Percentiles rank a stretch among this genome's conserved stretches.
Evolutionary conservation across 768 basidiomycete species (phyloP).

Genomic region (Lentinula sp.): DNA sequence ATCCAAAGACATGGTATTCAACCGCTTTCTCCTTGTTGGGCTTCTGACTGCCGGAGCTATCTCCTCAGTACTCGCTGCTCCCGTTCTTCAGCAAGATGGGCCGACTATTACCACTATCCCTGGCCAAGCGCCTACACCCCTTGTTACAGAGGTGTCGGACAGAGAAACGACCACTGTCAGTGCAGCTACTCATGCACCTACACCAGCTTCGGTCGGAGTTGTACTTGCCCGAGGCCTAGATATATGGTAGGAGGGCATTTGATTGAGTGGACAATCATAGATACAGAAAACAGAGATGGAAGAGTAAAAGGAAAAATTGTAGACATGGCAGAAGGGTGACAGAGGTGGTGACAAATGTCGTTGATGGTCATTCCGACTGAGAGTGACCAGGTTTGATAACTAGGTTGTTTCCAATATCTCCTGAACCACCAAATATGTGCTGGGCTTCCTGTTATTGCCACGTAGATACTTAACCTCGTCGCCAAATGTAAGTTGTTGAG

Average conservation of each 20-base stretch:
- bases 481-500: too few species aligned
- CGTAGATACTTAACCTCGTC: too few species aligned
- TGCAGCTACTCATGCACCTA: neutral
- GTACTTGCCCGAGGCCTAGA: neutral
- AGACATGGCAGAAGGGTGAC: neutral
- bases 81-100: neutral
- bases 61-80: neutral
- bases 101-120: neutral
- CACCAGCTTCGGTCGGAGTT: neutral
- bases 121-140: neutral
- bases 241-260: neutral
- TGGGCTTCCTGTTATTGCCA: too few species aligned
- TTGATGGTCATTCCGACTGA: neutral
- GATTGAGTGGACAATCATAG: too few species aligned
- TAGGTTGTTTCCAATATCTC: too few species aligned
- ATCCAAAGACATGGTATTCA: conserved; percentile 8
- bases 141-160: neutral
- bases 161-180: neutral
- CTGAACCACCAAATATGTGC: too few species aligned
- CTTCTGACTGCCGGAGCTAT: neutral
- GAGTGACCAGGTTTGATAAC: too few species aligned
- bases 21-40: neutral
- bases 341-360: neutral
- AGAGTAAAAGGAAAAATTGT: too few species aligned
- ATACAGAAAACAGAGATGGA: too few species aligned